Evolutionary conservation across 1,284 basidiomycete species (phyloP).

Genomic region (Ganoderma sinense): DNA sequence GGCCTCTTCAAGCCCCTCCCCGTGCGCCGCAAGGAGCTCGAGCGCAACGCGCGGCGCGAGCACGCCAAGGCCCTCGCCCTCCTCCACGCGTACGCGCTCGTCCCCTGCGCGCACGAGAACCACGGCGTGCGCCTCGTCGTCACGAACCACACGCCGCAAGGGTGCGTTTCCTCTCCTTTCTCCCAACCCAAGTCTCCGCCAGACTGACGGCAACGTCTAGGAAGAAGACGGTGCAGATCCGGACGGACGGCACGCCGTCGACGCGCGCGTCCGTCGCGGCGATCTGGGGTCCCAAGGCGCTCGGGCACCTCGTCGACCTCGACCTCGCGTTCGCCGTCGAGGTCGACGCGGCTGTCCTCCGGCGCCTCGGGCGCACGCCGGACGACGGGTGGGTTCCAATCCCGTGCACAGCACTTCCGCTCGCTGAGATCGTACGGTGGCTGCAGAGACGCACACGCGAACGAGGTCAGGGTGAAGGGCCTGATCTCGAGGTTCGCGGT

Average conservation of each 20-base stretch:
- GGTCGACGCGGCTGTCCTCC: conserved; percentile 57
- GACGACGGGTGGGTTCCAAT: conserved; percentile 34
- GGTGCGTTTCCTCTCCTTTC: conserved; percentile 56
- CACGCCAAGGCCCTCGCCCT: conserved; percentile 87
- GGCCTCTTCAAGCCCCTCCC: conserved; percentile 87
- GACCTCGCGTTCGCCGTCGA: conserved; percentile 77
- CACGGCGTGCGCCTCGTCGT: conserved; percentile 79
- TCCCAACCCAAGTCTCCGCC: neutral
- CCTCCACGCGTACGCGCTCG: conserved; percentile 90
- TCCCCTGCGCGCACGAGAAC: conserved; percentile 68
- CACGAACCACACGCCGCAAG: conserved; percentile 75
- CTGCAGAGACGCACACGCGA: conserved; percentile 32
- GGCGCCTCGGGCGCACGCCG: conserved; percentile 38
- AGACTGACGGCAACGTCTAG: conserved; percentile 45
- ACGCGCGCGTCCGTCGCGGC: conserved; percentile 74
- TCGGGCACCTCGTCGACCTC: conserved; percentile 63
- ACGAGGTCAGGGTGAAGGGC: conserved; percentile 70
- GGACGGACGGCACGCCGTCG: conserved; percentile 73
- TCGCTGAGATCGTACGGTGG: neutral
- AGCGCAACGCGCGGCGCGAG: conserved; percentile 91
- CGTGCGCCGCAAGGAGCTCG: conserved; percentile 92
- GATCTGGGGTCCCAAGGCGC: conserved; percentile 83
- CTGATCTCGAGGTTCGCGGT: conserved; percentile 81
- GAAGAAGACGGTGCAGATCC: conserved; percentile 76
- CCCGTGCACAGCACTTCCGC: neutral